Conservation (phyloP, 306 rosid species). For the Hippophae rhamnoides region DNA sequence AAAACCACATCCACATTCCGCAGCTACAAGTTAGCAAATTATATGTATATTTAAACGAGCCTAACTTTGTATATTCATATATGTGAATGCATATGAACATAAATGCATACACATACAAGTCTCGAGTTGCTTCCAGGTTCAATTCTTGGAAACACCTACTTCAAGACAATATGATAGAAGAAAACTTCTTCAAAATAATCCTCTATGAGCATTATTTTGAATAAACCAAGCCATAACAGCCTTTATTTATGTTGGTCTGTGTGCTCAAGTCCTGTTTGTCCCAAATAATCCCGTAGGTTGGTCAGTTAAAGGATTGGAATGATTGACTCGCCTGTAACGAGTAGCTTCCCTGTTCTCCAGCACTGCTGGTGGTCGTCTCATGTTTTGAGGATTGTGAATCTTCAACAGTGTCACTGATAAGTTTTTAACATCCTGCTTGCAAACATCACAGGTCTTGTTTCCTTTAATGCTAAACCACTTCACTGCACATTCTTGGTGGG, state of each 20-base stretch:
- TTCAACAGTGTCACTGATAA: conserved; percentile 73
- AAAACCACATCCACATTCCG: too few species aligned
- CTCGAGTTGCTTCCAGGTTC: background rate
- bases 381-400: conserved; percentile 38
- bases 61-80: background rate
- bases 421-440: conserved; percentile 72
- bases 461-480: conserved; percentile 96
- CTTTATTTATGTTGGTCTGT: background rate
- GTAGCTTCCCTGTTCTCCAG: conserved; percentile 31
- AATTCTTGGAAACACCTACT: background rate
- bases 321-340: conserved; percentile 49
- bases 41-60: too few species aligned
- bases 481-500: conserved; percentile 87
- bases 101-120: background rate
- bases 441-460: conserved; percentile 79
- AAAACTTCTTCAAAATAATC: too few species aligned
- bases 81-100: background rate
- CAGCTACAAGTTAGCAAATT: too few species aligned
- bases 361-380: conserved; percentile 27
- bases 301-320: background rate
- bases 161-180: background rate
- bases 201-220: too few species aligned
- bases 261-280: background rate
- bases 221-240: background rate
- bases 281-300: background rate